A percentile compares a stretch with the other conserved stretches of the same genome.
Evolutionary conservation across 2,329 filamentous ascomycete genomes (phyloP).

Genomic region (Talaromyces pinophilus): DNA sequence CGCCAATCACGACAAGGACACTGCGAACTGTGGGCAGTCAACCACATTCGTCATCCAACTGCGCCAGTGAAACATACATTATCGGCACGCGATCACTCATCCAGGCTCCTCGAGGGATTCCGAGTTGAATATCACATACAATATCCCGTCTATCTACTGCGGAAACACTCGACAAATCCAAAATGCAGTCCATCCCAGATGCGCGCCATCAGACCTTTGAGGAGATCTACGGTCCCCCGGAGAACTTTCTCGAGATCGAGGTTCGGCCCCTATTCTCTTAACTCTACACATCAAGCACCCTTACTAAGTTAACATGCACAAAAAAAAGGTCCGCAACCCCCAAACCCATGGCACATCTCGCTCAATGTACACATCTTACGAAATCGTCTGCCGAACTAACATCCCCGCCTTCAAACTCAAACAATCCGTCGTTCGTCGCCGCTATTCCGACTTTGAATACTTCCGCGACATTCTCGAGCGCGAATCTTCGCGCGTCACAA

Average conservation of each 20-base stretch:
- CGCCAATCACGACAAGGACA: not conserved
- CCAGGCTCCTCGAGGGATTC: constrained; percentile 48
- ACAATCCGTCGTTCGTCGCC: constrained; percentile 80
- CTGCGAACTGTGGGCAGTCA: not conserved
- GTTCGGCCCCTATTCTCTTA: constrained; percentile 50
- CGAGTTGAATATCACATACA: not conserved
- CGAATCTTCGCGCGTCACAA: constrained; percentile 89
- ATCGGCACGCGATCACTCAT: constrained; percentile 57
- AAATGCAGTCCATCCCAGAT: constrained; percentile 65
- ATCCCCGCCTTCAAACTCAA: constrained; percentile 98
- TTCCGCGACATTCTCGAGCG: constrained; percentile 98
- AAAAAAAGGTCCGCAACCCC: constrained; percentile 73
- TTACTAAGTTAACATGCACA: not conserved
- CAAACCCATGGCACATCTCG: constrained; percentile 92
- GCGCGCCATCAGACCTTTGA: constrained; percentile 92
- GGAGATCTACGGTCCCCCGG: constrained; percentile 96
- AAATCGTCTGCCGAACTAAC: constrained; percentile 96
- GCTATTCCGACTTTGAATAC: constrained; percentile 98
- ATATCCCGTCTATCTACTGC: not conserved
- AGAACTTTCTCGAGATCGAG: constrained; percentile 99
- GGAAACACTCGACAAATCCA: constrained; percentile 25
- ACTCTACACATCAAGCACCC: not conserved
- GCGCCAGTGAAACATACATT: constrained; percentile 51
- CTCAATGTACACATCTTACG: constrained; percentile 98
- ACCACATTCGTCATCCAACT: constrained; percentile 23